phyloP scores from a whole-genome alignment of 1,284 basidiomycete species.

The Exobasidium cylindrosporum region DNA sequence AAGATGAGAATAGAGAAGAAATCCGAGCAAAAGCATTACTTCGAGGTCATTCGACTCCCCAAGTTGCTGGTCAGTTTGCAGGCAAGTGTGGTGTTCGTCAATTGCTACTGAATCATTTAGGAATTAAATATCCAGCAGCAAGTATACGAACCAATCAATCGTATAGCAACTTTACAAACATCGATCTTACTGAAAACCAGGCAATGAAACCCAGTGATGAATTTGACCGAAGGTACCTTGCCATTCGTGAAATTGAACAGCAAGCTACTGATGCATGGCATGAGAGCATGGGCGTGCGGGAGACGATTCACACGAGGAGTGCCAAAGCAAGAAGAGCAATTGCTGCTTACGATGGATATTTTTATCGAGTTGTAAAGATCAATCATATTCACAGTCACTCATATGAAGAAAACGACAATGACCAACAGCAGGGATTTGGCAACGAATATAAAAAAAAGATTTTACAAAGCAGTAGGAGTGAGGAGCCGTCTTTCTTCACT shows the following conservation, averaged over 20 bases:
- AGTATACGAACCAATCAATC: slow-evolving; percentile 7
- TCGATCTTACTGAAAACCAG: background rate
- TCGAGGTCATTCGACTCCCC: slow-evolving; percentile 49
- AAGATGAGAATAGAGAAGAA: slow-evolving; percentile 22
- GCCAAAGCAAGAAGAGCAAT: slow-evolving; percentile 14
- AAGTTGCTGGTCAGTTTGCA: slow-evolving; percentile 46
- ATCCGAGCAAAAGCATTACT: slow-evolving; percentile 27
- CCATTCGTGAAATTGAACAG: slow-evolving; percentile 39
- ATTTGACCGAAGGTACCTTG: background rate
- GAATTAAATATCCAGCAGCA: slow-evolving; percentile 37
- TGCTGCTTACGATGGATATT: slow-evolving; percentile 20
- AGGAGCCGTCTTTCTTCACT: too few species aligned
- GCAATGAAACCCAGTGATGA: background rate
- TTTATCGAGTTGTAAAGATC: slow-evolving; percentile 12
- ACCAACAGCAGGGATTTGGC: background rate
- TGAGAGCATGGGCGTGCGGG: background rate
- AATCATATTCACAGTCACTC: background rate
- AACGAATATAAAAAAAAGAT: too few species aligned
- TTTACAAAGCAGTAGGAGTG: too few species aligned
- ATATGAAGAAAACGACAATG: background rate
- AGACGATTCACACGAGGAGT: background rate
- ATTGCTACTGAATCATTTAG: slow-evolving; percentile 51
- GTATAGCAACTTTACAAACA: background rate
- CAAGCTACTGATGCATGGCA: slow-evolving; percentile 41
- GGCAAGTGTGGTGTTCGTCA: slow-evolving; percentile 31